These are phyloP conservation scores for Amesomyces nigricolor DNA, from an alignment of 2,329 filamentous ascomycete genomes.

Conservation along the genomic window DNA sequence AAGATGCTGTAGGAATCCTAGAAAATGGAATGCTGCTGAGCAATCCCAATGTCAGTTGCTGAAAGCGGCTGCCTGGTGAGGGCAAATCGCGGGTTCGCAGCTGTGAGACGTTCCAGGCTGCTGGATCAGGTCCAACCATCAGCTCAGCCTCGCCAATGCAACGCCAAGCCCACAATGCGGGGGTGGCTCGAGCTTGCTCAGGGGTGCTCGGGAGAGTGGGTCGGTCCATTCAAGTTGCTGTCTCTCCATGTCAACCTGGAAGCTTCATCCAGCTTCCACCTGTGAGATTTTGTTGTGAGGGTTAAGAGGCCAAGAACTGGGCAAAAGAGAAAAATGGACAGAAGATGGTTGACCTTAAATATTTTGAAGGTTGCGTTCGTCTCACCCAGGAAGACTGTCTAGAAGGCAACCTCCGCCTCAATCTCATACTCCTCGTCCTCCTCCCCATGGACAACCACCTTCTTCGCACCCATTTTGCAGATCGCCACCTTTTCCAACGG, in stretches of 20 bases:
- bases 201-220: no score
- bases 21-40: no score
- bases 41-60: no score
- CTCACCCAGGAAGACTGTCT: background rate
- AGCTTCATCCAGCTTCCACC: no score
- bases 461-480: conserved; percentile 83
- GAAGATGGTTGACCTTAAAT: no score
- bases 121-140: background rate
- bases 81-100: background rate
- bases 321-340: no score
- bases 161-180: conserved; percentile 1
- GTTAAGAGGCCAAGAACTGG: no score
- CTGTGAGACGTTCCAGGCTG: conserved; percentile 8
- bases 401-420: conserved; percentile 43
- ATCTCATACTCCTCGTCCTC: conserved; percentile 51
- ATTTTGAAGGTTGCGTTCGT: no score
- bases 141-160: conserved; percentile 13
- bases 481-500: conserved; percentile 67
- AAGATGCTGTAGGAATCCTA: background rate
- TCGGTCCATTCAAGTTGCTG: no score
- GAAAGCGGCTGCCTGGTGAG: conserved; percentile 13
- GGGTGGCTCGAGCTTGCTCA: conserved; percentile 15
- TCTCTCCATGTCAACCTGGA: no score
- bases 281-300: no score
- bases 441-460: conserved; percentile 45